Evolutionary conservation across 148 eudicot species (phyloP).

Genomic region (Gaultheria prostrata): DNA sequence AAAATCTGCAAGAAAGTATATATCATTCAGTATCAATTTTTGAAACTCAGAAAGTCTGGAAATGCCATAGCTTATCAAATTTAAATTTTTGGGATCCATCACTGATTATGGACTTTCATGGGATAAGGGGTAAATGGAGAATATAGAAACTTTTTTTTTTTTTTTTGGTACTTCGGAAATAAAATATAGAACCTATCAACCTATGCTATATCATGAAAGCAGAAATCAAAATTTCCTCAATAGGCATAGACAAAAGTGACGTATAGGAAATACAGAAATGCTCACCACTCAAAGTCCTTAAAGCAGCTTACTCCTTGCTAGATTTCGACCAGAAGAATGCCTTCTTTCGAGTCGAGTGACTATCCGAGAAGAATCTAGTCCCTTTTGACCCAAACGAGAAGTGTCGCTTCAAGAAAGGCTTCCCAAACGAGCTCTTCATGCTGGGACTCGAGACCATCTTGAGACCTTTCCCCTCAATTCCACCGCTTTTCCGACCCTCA

Average conservation of each 20-base stretch:
- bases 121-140: neutral
- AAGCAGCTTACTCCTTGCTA: slow-evolving; percentile 52
- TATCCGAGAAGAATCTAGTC: slow-evolving; percentile 40
- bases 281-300: slow-evolving; percentile 9
- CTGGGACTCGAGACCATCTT: slow-evolving; percentile 65
- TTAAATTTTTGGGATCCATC: neutral
- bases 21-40: too few species aligned
- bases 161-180: too few species aligned
- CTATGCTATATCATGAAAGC: neutral
- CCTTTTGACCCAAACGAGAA: slow-evolving; percentile 78
- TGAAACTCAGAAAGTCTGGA: neutral
- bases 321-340: slow-evolving; percentile 91
- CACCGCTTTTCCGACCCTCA: slow-evolving; percentile 49
- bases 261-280: neutral
- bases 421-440: slow-evolving; percentile 58
- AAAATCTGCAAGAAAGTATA: neutral
- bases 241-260: neutral
- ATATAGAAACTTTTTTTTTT: too few species aligned
- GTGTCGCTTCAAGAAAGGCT: slow-evolving; percentile 75
- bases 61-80: neutral
- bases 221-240: neutral
- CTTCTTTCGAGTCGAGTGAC: slow-evolving; percentile 44
- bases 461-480: slow-evolving; percentile 41
- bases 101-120: neutral
- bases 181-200: too few species aligned